Evolutionary conservation across 257 asterid species (phyloP).

Genomic region (Solanum dulcamara): DNA sequence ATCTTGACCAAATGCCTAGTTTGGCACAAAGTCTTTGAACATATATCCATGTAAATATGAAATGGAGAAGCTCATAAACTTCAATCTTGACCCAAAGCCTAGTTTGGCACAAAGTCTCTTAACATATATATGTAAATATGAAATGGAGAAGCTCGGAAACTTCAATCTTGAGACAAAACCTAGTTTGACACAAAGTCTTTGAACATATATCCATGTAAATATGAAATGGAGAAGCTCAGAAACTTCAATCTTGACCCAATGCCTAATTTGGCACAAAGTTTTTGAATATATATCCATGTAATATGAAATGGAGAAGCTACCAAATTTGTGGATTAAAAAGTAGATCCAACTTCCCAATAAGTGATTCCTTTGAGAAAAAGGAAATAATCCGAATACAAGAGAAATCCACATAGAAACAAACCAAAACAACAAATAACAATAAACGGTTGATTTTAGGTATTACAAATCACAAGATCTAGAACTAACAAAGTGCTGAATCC

Average conservation of each 20-base stretch:
- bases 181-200: background rate
- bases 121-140: background rate
- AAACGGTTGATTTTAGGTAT: background rate
- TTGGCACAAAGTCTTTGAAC: background rate
- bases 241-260: background rate
- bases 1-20: background rate
- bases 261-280: background rate
- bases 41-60: background rate
- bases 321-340: background rate
- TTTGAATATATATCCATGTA: background rate
- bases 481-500: conserved; percentile 7
- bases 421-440: background rate
- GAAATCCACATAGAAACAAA: background rate
- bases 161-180: background rate
- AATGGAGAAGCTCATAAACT: background rate
- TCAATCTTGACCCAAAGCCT: background rate
- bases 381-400: conserved; percentile 1
- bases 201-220: background rate
- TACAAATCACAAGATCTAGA: conserved; percentile 4
- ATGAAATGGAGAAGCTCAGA: background rate
- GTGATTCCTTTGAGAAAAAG: conserved; percentile 5
- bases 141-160: background rate
- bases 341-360: background rate
- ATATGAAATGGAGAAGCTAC: background rate
- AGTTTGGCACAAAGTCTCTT: background rate